phyloP scores from a whole-genome alignment of 2,329 filamentous ascomycete genomes.

The Raffaelea deltoideospora region DNA sequence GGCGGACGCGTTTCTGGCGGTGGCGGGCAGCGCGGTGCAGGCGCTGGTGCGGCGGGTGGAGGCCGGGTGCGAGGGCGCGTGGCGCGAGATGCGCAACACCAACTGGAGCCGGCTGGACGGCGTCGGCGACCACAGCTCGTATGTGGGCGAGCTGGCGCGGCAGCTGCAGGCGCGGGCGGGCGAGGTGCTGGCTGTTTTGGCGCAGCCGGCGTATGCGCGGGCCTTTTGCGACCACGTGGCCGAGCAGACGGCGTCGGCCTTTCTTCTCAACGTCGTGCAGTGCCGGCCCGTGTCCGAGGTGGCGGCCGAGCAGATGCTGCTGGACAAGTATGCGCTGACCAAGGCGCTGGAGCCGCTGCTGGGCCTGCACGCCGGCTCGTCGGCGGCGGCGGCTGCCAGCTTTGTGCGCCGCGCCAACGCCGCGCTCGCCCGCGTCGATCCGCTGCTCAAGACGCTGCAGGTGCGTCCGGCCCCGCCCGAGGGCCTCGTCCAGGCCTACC shows the following conservation, averaged over 20 bases:
- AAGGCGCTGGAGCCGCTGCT: slow-evolving; percentile 62
- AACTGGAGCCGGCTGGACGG: slow-evolving; percentile 89
- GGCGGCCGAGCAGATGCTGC: slow-evolving; percentile 91
- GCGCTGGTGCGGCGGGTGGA: slow-evolving; percentile 76
- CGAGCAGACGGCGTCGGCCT: slow-evolving; percentile 66
- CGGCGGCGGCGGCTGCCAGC: slow-evolving; percentile 28
- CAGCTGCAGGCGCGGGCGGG: slow-evolving; percentile 56
- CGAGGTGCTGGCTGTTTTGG: slow-evolving; percentile 62
- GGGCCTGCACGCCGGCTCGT: slow-evolving; percentile 36
- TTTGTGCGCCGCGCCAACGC: slow-evolving; percentile 79
- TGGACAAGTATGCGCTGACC: slow-evolving; percentile 84
- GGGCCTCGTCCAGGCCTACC: slow-evolving; percentile 88
- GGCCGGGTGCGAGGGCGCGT: slow-evolving; percentile 65
- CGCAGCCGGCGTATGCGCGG: slow-evolving; percentile 85
- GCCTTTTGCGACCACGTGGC: slow-evolving; percentile 96
- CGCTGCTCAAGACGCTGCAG: slow-evolving; percentile 39
- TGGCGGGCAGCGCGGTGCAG: slow-evolving; percentile 76
- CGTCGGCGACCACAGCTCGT: slow-evolving; percentile 86
- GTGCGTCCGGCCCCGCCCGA: slow-evolving; percentile 84
- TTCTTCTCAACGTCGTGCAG: slow-evolving; percentile 71
- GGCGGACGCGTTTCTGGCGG: slow-evolving; percentile 87
- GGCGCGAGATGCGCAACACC: slow-evolving; percentile 95
- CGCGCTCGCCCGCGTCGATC: slow-evolving; percentile 53
- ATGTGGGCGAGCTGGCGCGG: slow-evolving; percentile 67
- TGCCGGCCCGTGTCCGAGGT: slow-evolving; percentile 86